Evolutionary conservation across 1,284 basidiomycete species (phyloP).

Genomic region (Cryptococcus floricola): DNA sequence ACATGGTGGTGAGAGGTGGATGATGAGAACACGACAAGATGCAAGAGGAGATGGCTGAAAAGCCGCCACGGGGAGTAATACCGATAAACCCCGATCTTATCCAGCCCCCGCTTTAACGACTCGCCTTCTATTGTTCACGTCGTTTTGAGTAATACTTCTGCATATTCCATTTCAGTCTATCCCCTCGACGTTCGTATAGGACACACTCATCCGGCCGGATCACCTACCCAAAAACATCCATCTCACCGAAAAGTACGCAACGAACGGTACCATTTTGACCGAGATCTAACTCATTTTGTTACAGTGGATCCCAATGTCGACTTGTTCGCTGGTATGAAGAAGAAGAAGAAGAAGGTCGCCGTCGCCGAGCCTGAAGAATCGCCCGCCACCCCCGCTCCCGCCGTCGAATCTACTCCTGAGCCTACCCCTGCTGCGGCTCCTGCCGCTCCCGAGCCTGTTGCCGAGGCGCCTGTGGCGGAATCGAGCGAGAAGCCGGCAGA

Average conservation of each 20-base stretch:
- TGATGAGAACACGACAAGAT: conserved; percentile 1
- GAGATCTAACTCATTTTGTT: not conserved
- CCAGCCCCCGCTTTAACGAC: not conserved
- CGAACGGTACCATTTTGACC: not conserved
- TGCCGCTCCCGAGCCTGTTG: conserved; percentile 27
- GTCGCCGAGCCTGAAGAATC: conserved; percentile 47
- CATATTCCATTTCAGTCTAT: no score
- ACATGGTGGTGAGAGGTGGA: conserved; percentile 35
- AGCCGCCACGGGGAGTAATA: not conserved
- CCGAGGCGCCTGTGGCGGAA: conserved; percentile 16
- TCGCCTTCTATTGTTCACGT: not conserved
- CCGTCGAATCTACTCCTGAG: conserved; percentile 38
- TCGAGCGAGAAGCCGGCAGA: conserved; percentile 29
- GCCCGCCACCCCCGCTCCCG: conserved; percentile 20
- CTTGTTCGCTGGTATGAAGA: conserved; percentile 54
- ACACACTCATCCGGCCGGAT: not conserved
- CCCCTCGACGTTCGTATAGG: no score
- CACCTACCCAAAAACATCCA: not conserved
- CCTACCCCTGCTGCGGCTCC: conserved; percentile 19
- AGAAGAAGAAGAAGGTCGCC: conserved; percentile 53
- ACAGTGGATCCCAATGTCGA: conserved; percentile 50
- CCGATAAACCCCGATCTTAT: conserved; percentile 7
- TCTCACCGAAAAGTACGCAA: not conserved
- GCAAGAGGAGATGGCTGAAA: not conserved
- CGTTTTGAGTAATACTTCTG: not conserved